Evolutionary conservation across 2,329 filamentous ascomycete genomes (phyloP).

Genomic region (Xylariomycetidae sp.): DNA sequence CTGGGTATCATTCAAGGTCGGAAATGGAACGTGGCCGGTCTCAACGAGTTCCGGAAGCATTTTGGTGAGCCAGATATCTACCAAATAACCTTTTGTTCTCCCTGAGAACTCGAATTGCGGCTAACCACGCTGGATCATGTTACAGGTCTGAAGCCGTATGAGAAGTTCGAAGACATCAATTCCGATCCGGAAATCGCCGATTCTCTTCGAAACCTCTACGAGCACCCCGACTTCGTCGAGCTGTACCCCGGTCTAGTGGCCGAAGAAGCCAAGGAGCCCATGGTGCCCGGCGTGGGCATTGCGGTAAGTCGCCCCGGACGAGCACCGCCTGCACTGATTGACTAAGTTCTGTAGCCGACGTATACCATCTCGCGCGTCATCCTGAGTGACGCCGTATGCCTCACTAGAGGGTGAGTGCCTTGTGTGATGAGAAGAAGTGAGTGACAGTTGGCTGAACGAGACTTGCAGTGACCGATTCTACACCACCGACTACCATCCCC

Average conservation of each 20-base stretch:
- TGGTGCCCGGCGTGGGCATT: constrained; percentile 71
- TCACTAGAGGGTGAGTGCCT: too few species aligned
- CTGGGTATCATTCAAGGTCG: constrained; percentile 74
- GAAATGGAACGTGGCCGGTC: constrained; percentile 69
- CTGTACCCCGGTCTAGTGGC: constrained; percentile 75
- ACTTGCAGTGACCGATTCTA: constrained; percentile 76
- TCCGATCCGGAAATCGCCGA: constrained; percentile 67
- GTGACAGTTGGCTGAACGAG: too few species aligned
- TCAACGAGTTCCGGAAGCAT: constrained; percentile 84
- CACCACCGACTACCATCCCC: constrained; percentile 70
- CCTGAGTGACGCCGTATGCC: constrained; percentile 71
- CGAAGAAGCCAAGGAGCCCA: constrained; percentile 69
- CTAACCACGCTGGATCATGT: too few species aligned
- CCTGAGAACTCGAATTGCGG: too few species aligned
- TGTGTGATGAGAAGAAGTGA: too few species aligned
- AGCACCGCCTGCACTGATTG: neutral
- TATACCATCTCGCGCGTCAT: constrained; percentile 76
- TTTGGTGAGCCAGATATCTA: too few species aligned
- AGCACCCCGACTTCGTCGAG: constrained; percentile 75
- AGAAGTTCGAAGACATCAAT: constrained; percentile 80
- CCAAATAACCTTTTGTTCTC: too few species aligned
- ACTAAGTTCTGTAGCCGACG: constrained; percentile 42
- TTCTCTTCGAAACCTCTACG: constrained; percentile 63
- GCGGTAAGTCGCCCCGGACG: constrained; percentile 29
- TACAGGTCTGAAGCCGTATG: constrained; percentile 68